Evolutionary conservation across 2,329 filamentous ascomycete genomes (phyloP).

Genomic region (Calonectria montana): DNA sequence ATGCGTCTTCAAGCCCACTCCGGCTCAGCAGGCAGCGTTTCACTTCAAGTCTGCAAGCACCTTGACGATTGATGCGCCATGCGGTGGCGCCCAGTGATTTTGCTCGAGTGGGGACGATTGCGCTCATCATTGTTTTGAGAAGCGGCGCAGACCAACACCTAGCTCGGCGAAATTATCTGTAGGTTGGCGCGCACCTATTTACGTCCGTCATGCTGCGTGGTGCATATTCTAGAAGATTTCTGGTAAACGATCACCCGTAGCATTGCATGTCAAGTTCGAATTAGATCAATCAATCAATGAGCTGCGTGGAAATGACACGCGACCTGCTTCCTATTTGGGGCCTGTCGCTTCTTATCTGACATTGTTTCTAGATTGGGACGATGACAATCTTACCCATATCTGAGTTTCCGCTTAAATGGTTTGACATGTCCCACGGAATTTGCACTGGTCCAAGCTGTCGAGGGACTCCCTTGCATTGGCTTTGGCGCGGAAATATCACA

Average conservation of each 20-base stretch:
- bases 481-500: constrained; percentile 1
- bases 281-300: background rate
- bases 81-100: background rate
- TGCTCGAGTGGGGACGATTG: background rate
- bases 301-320: background rate
- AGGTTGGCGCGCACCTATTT: background rate
- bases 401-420: background rate
- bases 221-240: background rate
- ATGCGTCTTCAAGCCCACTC: background rate
- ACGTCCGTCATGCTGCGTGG: background rate
- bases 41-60: background rate
- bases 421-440: background rate
- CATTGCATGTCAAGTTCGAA: background rate
- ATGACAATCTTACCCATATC: background rate
- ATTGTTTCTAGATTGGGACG: background rate
- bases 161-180: constrained; percentile 3
- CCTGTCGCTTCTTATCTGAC: background rate
- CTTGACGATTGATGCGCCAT: background rate
- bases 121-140: background rate
- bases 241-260: background rate
- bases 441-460: background rate
- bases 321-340: background rate
- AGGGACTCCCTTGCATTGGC: constrained; percentile 3
- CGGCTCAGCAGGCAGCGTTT: background rate
- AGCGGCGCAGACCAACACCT: background rate